Conservation (phyloP, 805 yeast species). For the Grigorovia transvaalensis region DNA sequence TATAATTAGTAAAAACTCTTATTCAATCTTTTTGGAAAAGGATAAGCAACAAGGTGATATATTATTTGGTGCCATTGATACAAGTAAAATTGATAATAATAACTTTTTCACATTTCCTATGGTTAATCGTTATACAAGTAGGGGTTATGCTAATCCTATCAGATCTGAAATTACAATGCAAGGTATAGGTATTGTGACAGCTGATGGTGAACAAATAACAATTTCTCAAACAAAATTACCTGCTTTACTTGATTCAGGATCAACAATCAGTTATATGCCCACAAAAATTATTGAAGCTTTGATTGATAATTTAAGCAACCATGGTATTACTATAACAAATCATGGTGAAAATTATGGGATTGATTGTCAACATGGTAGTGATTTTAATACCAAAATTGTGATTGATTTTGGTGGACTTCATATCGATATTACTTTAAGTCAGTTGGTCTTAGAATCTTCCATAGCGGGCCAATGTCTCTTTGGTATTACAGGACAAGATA, state of each 20-base stretch:
- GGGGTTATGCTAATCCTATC: constrained; percentile 12
- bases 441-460: constrained; percentile 23
- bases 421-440: constrained; percentile 39
- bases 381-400: constrained; percentile 26
- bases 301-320: constrained; percentile 19
- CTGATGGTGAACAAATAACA: constrained; percentile 14
- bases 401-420: constrained; percentile 51
- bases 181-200: constrained; percentile 22
- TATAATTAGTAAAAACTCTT: constrained; percentile 41
- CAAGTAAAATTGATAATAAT: constrained; percentile 46
- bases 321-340: constrained; percentile 35
- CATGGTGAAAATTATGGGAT: constrained; percentile 38
- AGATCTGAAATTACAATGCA: constrained; percentile 24
- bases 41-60: constrained; percentile 40
- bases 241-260: constrained; percentile 47
- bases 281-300: constrained; percentile 15
- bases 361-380: constrained; percentile 33
- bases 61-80: constrained; percentile 66
- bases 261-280: constrained; percentile 44
- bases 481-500: constrained; percentile 28
- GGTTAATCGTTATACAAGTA: constrained; percentile 29
- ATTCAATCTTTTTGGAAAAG: constrained; percentile 51
- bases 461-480: constrained; percentile 32
- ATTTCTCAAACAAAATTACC: constrained; percentile 18
- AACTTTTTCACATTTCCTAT: constrained; percentile 39